Evolutionary conservation across 805 yeast genomes (phyloP), one percentile per base, ranked within the genome.

Genomic region (Hanseniaspora thailandica): DNA sequence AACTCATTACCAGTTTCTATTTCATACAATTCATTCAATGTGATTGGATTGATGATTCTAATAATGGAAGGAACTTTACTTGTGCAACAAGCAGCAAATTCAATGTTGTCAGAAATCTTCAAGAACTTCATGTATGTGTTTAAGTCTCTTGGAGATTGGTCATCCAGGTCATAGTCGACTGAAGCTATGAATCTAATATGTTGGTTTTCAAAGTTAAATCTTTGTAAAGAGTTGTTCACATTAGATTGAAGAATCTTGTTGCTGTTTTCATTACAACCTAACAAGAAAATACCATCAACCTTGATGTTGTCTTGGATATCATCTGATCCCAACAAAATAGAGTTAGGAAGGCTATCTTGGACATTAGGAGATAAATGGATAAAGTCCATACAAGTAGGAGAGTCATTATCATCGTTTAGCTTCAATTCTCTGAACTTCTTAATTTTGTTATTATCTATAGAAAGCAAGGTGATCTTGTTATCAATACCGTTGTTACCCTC

Each of bases 401-500:
- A 81, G 65, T 89, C 96, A 58, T 86, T 95, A 50, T 78, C 74
- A 12, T 75, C 72, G 5, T 79, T 76, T 56, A 81, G 65, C 2
- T 74, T 70, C 58, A 81, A 72, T 61, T 85, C 93, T 55, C 87
- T 69, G 60, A 74, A 80, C 57, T 80, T 72, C 60, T 78, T 82
- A 52, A 83, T 66, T 12, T 64, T 71, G 64, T 64, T 66, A 35
- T 67, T 63, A 33, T 71, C 71, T 45, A 84, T 71, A 45, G 76
- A 67, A 40, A 84, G 65, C 2, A 83, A 82, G 4, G 88, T 79
- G 57, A 90, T 70, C 64, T 84, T 86, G 67, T 90, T 90, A 39
- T 89, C 84, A 53, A 87, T 80, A 30, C 95, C 96, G 61, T 86
- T 83, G 62, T 81, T 81, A 9, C 95, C 95, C 65, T 86, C 95